These are phyloP conservation scores for Pharnaceum exiguum DNA, from an alignment of 148 eudicot genomes.

Conservation along the genomic window DNA sequence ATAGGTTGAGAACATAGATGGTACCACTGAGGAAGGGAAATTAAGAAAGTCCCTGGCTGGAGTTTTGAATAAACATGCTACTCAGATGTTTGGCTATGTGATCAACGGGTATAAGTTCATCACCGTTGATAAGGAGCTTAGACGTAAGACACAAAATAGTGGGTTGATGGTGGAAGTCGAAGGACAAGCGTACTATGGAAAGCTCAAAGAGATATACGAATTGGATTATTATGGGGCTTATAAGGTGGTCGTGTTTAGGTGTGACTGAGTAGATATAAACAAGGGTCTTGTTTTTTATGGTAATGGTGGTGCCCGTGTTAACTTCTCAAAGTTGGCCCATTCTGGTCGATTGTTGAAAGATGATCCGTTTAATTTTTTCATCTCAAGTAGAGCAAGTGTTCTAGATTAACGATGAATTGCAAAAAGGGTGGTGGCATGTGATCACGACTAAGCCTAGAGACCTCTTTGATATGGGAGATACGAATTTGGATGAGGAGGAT, in stretches of 20 bases:
- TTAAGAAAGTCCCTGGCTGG: not conserved
- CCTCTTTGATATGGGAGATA: not conserved
- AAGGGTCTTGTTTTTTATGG: not conserved
- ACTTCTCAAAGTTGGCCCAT: conserved; percentile 9
- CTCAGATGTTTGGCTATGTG: not conserved
- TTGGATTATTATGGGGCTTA: conserved; percentile 3
- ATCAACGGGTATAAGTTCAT: conserved; percentile 13
- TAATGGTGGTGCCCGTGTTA: conserved; percentile 4
- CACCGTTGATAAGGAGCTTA: not conserved
- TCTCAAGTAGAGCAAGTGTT: not conserved
- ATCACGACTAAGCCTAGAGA: not conserved
- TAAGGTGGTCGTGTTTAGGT: conserved; percentile 3
- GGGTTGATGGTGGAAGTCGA: conserved; percentile 9
- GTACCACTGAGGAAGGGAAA: not conserved
- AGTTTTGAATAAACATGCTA: not conserved
- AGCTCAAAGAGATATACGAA: conserved; percentile 3
- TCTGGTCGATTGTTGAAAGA: not conserved
- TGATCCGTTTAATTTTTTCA: not conserved
- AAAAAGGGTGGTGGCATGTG: not conserved
- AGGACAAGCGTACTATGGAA: conserved; percentile 8
- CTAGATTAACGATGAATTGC: not conserved
- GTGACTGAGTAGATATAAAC: conserved; percentile 10
- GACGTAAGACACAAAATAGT: conserved; percentile 5
- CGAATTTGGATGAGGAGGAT: too few species aligned
- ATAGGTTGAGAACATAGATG: conserved; percentile 1